Base-by-base conservation (phyloP, 2,329 filamentous ascomycete genomes). In the Rutstroemia sydowiana region DNA sequence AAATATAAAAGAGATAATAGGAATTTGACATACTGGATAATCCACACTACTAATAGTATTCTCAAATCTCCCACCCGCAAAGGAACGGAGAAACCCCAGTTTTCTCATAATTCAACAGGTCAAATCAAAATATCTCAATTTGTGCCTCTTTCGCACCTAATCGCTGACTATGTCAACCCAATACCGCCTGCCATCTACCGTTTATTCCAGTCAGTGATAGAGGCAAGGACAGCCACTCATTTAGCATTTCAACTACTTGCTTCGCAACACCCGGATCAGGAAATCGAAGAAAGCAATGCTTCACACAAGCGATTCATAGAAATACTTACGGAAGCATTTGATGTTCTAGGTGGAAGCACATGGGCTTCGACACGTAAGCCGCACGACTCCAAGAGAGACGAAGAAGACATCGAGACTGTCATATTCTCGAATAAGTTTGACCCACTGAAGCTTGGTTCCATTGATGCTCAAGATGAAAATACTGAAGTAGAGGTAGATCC, bases 1-100 rank as follows among this genome's bases (percentile, higher is more conserved):
- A 48, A 48, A 5, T 74, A 73, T 59, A 74, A 73, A 51, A 65
- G 60, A 30, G 67, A 74, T 40, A 70, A 66, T 0, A 68, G 59
- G 41, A 59, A 65, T 13, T 55, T 71, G 0, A 48, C 71, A 3
- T 70, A 68, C 50, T 74, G 69, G 70, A 59, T 73, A 30, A 61
- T 73, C 8, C 62, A 67, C 32, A 59, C 64, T 4, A 70, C 67
- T 5, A 73, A 72, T 52, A 55, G 50, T 36, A 65, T 73, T 36
- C 59, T 71, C 49, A 59, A 58, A 3, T 57, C 48, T 2, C 43
- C 30, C 13, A 32, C 13, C 30, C 30, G 7, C 6, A 32, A 13
- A 32, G 13, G n/a, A n/a, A n/a, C n/a, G n/a, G n/a, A n/a, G n/a
- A n/a, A n/a, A n/a, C n/a, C n/a, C n/a, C n/a, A 13, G 14, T 5